Evolutionary conservation across 768 basidiomycete genomes (phyloP), one percentile per base, ranked within the genome.

Genomic region (Pisolithus tinctorius): DNA sequence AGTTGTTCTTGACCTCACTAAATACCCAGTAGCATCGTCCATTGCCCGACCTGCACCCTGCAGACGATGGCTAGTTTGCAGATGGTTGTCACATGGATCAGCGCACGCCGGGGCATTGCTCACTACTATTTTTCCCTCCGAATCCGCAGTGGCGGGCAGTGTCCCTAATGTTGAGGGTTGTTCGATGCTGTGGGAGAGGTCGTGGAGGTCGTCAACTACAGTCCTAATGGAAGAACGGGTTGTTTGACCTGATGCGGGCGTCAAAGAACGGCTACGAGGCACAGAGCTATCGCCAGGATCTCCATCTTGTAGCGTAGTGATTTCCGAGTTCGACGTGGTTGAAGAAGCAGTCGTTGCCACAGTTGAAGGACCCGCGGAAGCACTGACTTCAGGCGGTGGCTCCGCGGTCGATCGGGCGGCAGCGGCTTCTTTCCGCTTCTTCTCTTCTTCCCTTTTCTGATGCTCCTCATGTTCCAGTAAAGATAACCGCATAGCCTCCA

Each of bases 401-500:
- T 60, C 60, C 29, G 61, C 61, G 30, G 67, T 65, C 49, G 67
- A 73, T 52, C 69, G 69, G 4, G 68, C 69, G 31, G 64, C 67
- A 40, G 65, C 68, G 29, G 67, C 71, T 41, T 74, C 74, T 46
- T 72, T 73, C 68, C 80, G 82, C 61, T 70, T 78, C 68, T 79
- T 83, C 66, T 86, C 81, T 60, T 82, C 85, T 51, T 88, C 81
- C 62, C 81, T 83, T 60, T 82, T 78, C 63, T 93, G 91, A 50
- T 93, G 88, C 61, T 93, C 93, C 69, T 97, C 94, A 61, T 98
- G 93, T 52, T 98, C 95, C 45, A 96, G 65, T 57, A 97, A 74
- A 26, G 93, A 96, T 51, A 96, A 72, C 49, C 95, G 83, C 93
- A 99, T 98, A 4, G 96, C 96, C 71, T 98, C 96, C 90, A 94